A percentile compares a stretch with the other conserved stretches of the same genome.
Evolutionary conservation across 495 filamentous ascomycete species (phyloP).

Genomic region (Parachaetomium inaequale): DNA sequence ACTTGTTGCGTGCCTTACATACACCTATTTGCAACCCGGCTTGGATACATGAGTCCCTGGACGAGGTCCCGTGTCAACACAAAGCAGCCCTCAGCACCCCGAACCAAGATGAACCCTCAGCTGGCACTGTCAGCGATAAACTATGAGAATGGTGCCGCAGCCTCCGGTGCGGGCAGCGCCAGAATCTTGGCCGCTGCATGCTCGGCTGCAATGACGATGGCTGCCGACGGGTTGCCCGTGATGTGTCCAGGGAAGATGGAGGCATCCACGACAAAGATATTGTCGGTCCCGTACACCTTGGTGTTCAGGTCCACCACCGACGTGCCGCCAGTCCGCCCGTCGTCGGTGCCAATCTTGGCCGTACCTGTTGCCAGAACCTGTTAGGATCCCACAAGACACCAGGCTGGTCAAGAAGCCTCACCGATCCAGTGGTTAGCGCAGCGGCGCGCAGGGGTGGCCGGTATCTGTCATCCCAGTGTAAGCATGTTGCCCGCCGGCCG

Average conservation of each 20-base stretch:
- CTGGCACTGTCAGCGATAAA: neutral
- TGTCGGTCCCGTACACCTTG: conserved; percentile 68
- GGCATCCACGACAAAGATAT: conserved; percentile 61
- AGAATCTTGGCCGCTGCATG: conserved; percentile 44
- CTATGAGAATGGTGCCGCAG: neutral
- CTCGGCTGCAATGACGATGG: conserved; percentile 55
- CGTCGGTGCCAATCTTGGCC: conserved; percentile 61
- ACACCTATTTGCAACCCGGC: neutral
- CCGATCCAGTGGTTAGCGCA: conserved; percentile 66
- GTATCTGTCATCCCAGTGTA: conserved; percentile 25
- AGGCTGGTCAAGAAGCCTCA: neutral
- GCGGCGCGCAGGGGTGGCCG: conserved; percentile 51
- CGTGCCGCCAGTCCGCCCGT: conserved; percentile 58
- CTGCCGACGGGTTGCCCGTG: conserved; percentile 55
- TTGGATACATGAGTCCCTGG: neutral
- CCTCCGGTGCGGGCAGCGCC: conserved; percentile 14
- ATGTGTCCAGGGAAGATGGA: conserved; percentile 59
- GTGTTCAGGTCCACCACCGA: conserved; percentile 63
- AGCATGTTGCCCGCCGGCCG: neutral
- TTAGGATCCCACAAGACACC: neutral
- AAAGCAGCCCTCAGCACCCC: neutral
- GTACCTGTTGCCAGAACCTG: conserved; percentile 25
- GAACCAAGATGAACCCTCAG: neutral
- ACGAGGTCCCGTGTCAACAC: too few relatives aligned
- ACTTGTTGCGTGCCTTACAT: neutral